Base-by-base conservation (phyloP, 371 early-diverging fungal species). In the Rhizopus microsporus region DNA sequence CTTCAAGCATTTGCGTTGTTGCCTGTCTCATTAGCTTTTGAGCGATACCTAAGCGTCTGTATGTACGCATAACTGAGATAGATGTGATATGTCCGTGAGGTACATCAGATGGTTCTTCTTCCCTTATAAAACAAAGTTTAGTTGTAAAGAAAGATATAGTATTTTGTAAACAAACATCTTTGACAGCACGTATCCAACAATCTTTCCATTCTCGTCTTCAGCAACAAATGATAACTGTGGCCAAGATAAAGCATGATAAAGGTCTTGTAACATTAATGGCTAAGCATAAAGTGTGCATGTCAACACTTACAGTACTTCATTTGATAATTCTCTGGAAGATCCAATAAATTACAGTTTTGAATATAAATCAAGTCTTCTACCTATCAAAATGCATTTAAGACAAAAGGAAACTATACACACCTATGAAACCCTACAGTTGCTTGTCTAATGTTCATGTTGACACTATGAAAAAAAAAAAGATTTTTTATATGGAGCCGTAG, bases 261-360 rank as follows among this genome's bases (percentile, higher is more conserved):
- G 80, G 73, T 96, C 89, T 23, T 88, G 52, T 43, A 35, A 44
- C n/a, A 42, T 30, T 30, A 23, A 42, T 13, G 6, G 7, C 16
- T 13, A 54, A 23, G 13, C n/a, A 47, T 1, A 50, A 48, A 50
- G 9, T 15, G 15, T 15, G 38, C 16, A 29, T 42, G 46, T 30
- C 32, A 51, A 38, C 1, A 31, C 78, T 79, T 80, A 81, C 88
- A 98, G 77, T 97, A 98, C 75, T 98, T 98, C 91, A 98, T 93
- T 68, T 93, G 93, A 75, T 98, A 98, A 85, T 98, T 98, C 72
- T 98, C 99, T 4, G 99, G 99, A 52, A 98, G 84, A 75, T 97
- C 97, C 59, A 84, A 80, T 58, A 98, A 78, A 77, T 98, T 98
- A 85, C 95, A 95, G 69, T 93, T 88, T 81, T 98, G 98, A 86